Evolutionary conservation across 345 rosid species (phyloP), one percentile per base, ranked within the genome.

Genomic region (Xanthoceras sorbifolium): DNA sequence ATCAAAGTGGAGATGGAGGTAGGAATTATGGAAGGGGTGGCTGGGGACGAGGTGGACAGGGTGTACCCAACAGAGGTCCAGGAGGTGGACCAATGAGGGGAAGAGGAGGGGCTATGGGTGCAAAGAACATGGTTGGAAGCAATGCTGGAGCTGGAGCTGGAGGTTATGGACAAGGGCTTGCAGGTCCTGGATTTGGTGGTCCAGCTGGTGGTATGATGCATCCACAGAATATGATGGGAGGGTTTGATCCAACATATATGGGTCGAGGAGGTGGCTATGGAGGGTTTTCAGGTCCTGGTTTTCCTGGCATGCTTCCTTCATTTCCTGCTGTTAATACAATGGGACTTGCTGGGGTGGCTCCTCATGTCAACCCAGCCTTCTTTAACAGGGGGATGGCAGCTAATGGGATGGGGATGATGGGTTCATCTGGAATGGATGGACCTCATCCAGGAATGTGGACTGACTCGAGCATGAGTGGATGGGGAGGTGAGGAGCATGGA

Each of bases 311-410:
- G 90, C 81, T 90, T 77, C 93, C 90, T 63, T 81, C 93, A 71
- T 92, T 89, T 83, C 93, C 95, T 22, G 88, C 79, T 79, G 92
- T 92, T 66, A 89, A 90, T 78, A 10, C 90, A 22, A 89, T 92
- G 97, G 92, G 95, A 77, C 87, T 92, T 86, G 87, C 90, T 71
- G 92, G 95, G 55, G 91, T 90, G 71, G 93, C 97, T 84, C 97
- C 97, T 82, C 97, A 92, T 83, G 92, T 92, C 70, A 92, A 92
- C 80, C 97, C 95, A 3, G 97, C 97, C 14, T 92, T 92, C 77
- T 92, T 90, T 67, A 89, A 86, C 52, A 67, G 90, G 18, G 93
- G 95, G 55, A 90, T 92, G 87, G 88, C 93, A 46, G 80, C 87
- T 72, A 84, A 84, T 79, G 92, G 87, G 34, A 81, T 85, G 86